phyloP scores from a whole-genome alignment of 2,329 filamentous ascomycete species.

The Zymoseptoria brevis region DNA sequence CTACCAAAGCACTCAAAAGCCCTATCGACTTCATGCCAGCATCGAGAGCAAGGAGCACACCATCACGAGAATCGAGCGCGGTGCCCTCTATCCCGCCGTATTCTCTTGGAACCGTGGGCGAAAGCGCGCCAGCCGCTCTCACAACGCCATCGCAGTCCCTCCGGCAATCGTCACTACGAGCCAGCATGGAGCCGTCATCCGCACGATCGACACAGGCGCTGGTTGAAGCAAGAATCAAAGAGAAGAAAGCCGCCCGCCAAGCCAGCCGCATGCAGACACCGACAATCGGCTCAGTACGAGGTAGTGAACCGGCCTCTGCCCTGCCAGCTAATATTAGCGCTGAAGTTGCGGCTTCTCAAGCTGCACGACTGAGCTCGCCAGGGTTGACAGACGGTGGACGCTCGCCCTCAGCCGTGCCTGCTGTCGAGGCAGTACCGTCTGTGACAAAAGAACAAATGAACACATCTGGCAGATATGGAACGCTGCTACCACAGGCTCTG shows the following conservation, averaged over 20 bases:
- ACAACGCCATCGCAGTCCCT: slow-evolving; percentile 4
- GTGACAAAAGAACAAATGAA: slow-evolving; percentile 28
- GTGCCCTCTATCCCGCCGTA: slow-evolving; percentile 19
- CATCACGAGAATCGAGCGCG: slow-evolving; percentile 11
- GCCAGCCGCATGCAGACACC: neutral
- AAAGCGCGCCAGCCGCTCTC: slow-evolving; percentile 18
- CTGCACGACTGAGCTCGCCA: slow-evolving; percentile 9
- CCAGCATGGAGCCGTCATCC: slow-evolving; percentile 10
- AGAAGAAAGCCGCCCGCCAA: neutral
- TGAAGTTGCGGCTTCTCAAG: slow-evolving; percentile 14
- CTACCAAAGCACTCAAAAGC: neutral
- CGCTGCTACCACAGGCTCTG: slow-evolving; percentile 24
- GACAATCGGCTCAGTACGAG: neutral
- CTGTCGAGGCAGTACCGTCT: slow-evolving; percentile 17
- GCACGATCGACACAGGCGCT: neutral
- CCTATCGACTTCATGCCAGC: neutral
- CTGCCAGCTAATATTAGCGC: slow-evolving; percentile 16
- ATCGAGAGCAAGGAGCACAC: neutral
- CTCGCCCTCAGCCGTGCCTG: slow-evolving; percentile 30
- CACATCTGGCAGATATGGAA: slow-evolving; percentile 29
- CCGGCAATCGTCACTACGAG: neutral
- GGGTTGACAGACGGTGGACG: slow-evolving; percentile 15
- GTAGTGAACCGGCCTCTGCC: slow-evolving; percentile 13
- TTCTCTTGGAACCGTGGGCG: slow-evolving; percentile 17
- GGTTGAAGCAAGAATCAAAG: slow-evolving; percentile 5